Base-by-base conservation (phyloP, 768 basidiomycete genomes). In the Hortiboletus campestris region DNA sequence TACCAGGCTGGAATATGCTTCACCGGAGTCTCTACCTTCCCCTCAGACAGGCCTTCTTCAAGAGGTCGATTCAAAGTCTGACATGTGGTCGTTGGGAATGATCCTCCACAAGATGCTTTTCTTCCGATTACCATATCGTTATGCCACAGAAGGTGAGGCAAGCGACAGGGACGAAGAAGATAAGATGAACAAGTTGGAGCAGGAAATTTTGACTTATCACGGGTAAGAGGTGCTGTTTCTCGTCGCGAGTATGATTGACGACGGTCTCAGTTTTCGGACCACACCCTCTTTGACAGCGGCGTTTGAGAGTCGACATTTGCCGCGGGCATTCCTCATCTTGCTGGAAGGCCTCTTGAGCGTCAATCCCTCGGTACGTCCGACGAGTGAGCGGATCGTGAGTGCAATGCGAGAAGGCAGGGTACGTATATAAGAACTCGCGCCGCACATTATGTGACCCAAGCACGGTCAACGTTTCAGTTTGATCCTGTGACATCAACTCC, bases 41-140 rank as follows among this genome's bases (percentile, higher is more conserved):
- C 84, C 82, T 14, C 71, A 76, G 7, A 86, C 84, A 0, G 90
- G 91, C 0, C 70, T 79, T 20, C 82, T 90, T 9, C 78, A 76
- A 9, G 85, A 89, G 44, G 79, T 92, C 3, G 88, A 91, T 63
- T 91, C 92, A 0, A 94, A 94, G 65, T 83, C 90, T 5, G 95
- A 98, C 67, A 94, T 97, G 86, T 98, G 96, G 95, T 92, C 91
- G 6, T 78, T 98, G 16, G 95, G 95, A 59, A 94, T 98, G 89
- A 91, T 98, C 53, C 78, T 98, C 17, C 86, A 98, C 76, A 95
- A 94, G 64, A 79, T 98, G 57, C 74, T 96, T 1, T 98, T 97
- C 75, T 94, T 98, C 74, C 83, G 84, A 34, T 72, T 96, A 19
- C 95, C 96, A 0, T 98, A 94, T 65, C 80, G 78, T 17, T 85